Percentiles rank a stretch among this genome's conserved stretches.
Conservation (phyloP, 176 grass and related monocot genomes). For the Hsuehochloa calcarea region DNA sequence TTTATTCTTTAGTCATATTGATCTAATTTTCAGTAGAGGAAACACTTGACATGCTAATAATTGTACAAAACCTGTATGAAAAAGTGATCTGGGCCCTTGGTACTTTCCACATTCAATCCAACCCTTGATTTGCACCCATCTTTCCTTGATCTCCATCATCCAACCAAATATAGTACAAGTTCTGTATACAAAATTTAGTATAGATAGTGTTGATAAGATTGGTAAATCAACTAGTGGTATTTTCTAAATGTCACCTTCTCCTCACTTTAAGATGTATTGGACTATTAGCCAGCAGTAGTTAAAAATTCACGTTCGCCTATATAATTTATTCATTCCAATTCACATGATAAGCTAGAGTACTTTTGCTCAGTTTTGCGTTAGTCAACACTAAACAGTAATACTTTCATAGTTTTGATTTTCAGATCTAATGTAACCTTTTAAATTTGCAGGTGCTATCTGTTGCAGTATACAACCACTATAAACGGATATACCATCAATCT, state of each 20-base stretch:
- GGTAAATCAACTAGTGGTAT: background rate
- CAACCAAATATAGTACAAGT: background rate
- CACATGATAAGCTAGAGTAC: background rate
- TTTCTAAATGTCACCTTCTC: background rate
- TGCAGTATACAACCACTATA: constrained; percentile 99
- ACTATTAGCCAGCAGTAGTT: background rate
- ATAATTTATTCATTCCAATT: constrained; percentile 21
- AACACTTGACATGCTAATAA: background rate
- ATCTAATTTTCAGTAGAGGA: background rate
- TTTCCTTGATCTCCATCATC: background rate
- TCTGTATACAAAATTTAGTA: background rate
- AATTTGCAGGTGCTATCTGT: constrained; percentile 87
- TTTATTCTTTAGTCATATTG: background rate
- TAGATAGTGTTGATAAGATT: background rate
- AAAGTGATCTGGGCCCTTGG: background rate
- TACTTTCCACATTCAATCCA: background rate
- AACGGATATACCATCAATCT: constrained; percentile 86
- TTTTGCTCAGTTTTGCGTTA: constrained; percentile 7
- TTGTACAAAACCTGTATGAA: background rate
- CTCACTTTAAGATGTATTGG: constrained; percentile 13
- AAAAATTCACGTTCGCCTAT: background rate
- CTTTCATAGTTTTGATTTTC: background rate
- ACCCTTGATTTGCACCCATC: background rate
- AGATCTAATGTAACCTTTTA: constrained; percentile 20
- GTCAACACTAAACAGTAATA: constrained; percentile 7